phyloP scores from a whole-genome alignment of 768 basidiomycete species.

The Lyophyllum semitale region DNA sequence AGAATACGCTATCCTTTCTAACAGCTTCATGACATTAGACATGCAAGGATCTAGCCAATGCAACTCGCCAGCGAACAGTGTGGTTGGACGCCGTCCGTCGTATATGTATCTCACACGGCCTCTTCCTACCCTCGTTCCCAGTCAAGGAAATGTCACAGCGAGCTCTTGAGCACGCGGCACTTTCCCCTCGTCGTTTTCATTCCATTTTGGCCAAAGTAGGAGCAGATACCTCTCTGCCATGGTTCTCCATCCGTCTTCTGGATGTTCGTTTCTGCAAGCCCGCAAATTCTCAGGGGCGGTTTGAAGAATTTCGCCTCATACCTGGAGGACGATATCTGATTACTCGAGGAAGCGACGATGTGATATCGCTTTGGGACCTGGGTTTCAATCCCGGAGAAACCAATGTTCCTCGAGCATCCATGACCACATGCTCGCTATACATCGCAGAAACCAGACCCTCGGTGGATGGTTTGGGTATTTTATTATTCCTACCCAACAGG shows the following conservation, averaged over 20 bases:
- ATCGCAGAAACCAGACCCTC: background rate
- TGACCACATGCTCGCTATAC: background rate
- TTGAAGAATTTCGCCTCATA: background rate
- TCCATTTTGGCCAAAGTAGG: background rate
- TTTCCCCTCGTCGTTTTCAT: constrained; percentile 12
- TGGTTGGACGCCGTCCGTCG: constrained; percentile 20
- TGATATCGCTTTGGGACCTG: background rate
- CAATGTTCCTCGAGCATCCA: background rate
- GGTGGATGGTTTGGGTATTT: background rate
- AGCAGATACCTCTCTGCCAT: background rate
- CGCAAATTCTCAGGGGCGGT: background rate
- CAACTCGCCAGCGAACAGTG: constrained; percentile 16
- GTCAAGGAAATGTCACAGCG: constrained; percentile 15
- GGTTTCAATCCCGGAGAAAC: background rate
- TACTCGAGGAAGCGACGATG: background rate
- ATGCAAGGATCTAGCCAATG: constrained; percentile 7
- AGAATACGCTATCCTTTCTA: background rate
- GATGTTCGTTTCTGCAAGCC: background rate
- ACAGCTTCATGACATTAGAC: constrained; percentile 7
- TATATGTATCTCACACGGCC: constrained; percentile 12
- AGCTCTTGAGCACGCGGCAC: constrained; percentile 16
- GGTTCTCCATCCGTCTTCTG: background rate
- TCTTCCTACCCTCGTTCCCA: constrained; percentile 20
- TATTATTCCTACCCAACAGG: background rate
- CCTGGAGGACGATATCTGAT: background rate